Percentiles rank a stretch among this genome's conserved stretches.
These are phyloP conservation scores for Ceratocystiopsis minuta DNA, from an alignment of 2,329 filamentous ascomycete genomes.

Conservation along the genomic window DNA sequence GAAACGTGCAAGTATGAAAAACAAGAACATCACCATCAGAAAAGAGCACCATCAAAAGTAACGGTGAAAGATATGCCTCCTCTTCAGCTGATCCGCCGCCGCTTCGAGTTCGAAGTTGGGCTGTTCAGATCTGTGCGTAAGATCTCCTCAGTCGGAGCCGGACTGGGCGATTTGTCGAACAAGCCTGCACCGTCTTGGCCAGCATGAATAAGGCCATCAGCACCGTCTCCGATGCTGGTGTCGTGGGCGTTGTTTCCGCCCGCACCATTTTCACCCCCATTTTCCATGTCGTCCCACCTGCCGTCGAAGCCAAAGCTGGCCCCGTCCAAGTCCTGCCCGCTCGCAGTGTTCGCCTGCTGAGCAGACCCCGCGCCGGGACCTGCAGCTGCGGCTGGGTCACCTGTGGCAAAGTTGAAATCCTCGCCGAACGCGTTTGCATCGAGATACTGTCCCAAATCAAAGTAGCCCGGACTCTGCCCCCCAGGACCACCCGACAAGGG, in stretches of 20 bases:
- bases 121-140: constrained; percentile 9
- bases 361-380: constrained; percentile 17
- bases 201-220: too few species aligned
- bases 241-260: too few species aligned
- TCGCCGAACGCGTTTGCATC: constrained; percentile 25
- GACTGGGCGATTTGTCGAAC: constrained; percentile 8
- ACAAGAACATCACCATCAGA: too few species aligned
- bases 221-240: not conserved
- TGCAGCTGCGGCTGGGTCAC: constrained; percentile 11
- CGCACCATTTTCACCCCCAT: constrained; percentile 12
- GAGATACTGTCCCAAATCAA: constrained; percentile 33
- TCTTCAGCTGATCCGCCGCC: constrained; percentile 17
- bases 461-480: constrained; percentile 15
- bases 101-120: constrained; percentile 17
- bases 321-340: constrained; percentile 14
- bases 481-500: not conserved
- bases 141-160: constrained; percentile 8
- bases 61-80: too few species aligned
- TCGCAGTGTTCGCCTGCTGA: not conserved
- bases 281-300: constrained; percentile 12
- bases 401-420: constrained; percentile 30
- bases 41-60: too few species aligned
- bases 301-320: constrained; percentile 29
- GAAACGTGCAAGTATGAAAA: too few species aligned
- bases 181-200: not conserved